Base-by-base conservation (phyloP, 1,284 basidiomycete genomes). In the Termitomyces sp. region DNA sequence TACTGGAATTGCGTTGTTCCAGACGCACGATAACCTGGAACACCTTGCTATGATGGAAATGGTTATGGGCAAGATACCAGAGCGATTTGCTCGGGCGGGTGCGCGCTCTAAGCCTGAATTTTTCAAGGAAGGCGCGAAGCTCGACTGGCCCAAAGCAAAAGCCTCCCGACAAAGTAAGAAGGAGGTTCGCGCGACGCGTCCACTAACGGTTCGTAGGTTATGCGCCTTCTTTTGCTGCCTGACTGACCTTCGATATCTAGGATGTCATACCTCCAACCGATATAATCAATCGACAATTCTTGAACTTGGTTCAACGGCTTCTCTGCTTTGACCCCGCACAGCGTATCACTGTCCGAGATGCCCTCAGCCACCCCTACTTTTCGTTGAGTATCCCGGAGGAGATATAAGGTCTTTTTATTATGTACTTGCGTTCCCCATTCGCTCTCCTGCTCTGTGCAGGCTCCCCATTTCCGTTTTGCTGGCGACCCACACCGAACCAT, bases 31-130 rank as follows among this genome's bases (percentile, higher is more conserved):
- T 73, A 99, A 99, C 69, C 82, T 99, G 10, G 97, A 99, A 68
- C 97, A 99, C 70, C 84, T 99, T 6, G 97, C 97, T 42, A 99
- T 99, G 97, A 99, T 99, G 97, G 95, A 99, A 71, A 87, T 91
- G 62, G 97, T 99, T 34, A 96, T 99, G 85, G 97, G 96, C 58
- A 90, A 88, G 72, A 95, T 99, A 87, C 94, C 95, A 0, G 84
- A 88, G 44, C 83, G 87, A 4, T 94, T 96, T 69, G 83, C 83
- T 34, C 81, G 83, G 33, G 74, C 80, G 60, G 90, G 82, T 30
- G 82, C 81, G 55, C 83, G 84, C 55, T 84, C 83, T 55, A 94
- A 92, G 66, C 88, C 93, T 13, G 96, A 98, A 66, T 98, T 90
- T 70, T 98, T 99, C 78, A 92, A 90, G 67, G 86, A 90, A 41